These are phyloP conservation scores for Mortierella sp. DNA, from an alignment of 371 early-diverging fungal species.

Conservation along the genomic window DNA sequence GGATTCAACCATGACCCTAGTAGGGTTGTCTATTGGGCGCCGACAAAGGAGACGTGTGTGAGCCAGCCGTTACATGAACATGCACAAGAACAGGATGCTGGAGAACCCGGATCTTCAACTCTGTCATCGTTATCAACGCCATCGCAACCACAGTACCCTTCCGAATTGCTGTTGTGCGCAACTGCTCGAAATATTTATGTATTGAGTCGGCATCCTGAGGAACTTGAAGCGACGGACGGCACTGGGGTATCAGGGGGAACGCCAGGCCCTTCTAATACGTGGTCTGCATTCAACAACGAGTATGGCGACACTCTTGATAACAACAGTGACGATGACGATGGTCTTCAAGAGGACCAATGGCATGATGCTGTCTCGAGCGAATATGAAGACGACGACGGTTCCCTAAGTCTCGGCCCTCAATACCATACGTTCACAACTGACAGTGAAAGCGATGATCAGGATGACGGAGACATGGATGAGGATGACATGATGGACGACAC, in stretches of 20 bases:
- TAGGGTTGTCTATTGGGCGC: neutral
- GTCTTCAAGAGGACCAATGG: no score
- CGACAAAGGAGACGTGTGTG: neutral
- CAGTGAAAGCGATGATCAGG: slow-evolving; percentile 10
- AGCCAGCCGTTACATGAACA: neutral
- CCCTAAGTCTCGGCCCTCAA: no score
- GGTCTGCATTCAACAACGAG: no score
- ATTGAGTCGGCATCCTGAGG: slow-evolving; percentile 15
- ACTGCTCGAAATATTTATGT: slow-evolving; percentile 45
- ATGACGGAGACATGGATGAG: slow-evolving; percentile 3
- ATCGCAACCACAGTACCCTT: slow-evolving; percentile 14
- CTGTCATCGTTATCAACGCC: neutral
- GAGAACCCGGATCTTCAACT: slow-evolving; percentile 2
- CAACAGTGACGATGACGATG: no score
- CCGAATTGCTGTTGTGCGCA: slow-evolving; percentile 28
- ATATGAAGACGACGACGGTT: no score
- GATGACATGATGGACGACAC: neutral
- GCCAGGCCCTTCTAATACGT: no score
- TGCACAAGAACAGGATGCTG: neutral
- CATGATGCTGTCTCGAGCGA: no score
- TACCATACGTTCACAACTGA: neutral
- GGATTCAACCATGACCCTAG: slow-evolving; percentile 9
- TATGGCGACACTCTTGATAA: no score
- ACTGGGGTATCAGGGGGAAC: neutral
- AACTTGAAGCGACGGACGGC: neutral